Percentiles rank a stretch among this genome's conserved stretches.
Evolutionary conservation across 257 asterid genomes (phyloP).

Genomic region (Solanum pennellii): DNA sequence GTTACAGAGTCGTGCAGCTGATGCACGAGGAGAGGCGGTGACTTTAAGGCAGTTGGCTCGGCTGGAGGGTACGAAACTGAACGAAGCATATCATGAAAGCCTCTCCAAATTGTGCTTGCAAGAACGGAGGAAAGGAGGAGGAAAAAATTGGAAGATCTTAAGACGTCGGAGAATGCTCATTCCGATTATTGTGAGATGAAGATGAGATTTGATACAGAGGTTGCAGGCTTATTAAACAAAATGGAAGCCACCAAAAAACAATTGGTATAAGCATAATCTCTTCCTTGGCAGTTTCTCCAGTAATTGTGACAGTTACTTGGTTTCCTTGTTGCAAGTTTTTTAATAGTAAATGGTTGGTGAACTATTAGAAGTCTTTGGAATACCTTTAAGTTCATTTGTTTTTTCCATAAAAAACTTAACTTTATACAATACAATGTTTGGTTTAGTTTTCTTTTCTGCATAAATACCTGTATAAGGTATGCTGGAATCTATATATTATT

Average conservation of each 20-base stretch:
- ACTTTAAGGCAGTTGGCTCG: conserved; percentile 41
- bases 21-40: conserved; percentile 69
- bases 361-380: not conserved
- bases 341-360: not conserved
- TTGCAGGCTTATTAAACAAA: conserved; percentile 77
- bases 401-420: not conserved
- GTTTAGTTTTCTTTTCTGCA: not conserved
- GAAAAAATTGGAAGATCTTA: conserved; percentile 64
- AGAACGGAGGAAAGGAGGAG: conserved; percentile 67
- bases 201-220: conserved; percentile 80
- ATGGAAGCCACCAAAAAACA: conserved; percentile 83
- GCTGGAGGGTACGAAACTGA: conserved; percentile 46
- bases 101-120: conserved; percentile 39
- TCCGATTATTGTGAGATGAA: conserved; percentile 79
- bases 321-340: not conserved
- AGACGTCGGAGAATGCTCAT: conserved; percentile 58
- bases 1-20: conserved; percentile 75
- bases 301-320: not conserved
- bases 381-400: not conserved
- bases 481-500: too few species aligned
- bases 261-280: conserved; percentile 27
- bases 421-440: not conserved
- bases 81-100: conserved; percentile 53
- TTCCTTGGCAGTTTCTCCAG: not conserved
- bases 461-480: not conserved